These are phyloP conservation scores for Glonium stellatum DNA, from an alignment of 495 filamentous ascomycete species.

Conservation along the genomic window DNA sequence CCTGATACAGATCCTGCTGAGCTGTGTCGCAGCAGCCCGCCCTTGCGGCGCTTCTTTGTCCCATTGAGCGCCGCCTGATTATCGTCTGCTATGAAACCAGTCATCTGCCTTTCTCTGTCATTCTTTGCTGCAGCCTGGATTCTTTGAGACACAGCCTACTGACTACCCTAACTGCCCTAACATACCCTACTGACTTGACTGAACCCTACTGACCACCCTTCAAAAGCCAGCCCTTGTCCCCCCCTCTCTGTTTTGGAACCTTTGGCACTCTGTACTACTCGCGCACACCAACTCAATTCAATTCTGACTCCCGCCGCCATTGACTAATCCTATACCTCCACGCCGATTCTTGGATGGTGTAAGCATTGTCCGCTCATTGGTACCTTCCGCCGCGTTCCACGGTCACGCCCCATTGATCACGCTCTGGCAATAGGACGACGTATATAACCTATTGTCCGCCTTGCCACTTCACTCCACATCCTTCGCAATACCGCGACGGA, in stretches of 20 bases:
- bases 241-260: slow-evolving; percentile 15
- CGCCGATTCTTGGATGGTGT: slow-evolving; percentile 14
- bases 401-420: slow-evolving; percentile 16
- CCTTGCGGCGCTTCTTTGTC: slow-evolving; percentile 19
- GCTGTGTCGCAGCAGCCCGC: slow-evolving; percentile 9
- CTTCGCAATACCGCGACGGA: background rate
- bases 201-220: slow-evolving; percentile 8
- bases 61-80: slow-evolving; percentile 3
- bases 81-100: slow-evolving; percentile 5
- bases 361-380: slow-evolving; percentile 25
- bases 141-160: slow-evolving; percentile 28
- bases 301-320: slow-evolving; percentile 6
- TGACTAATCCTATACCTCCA: slow-evolving; percentile 15
- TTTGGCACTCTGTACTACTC: slow-evolving; percentile 16
- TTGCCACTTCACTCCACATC: slow-evolving; percentile 10
- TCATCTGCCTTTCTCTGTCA: slow-evolving; percentile 25
- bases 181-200: too few relatives aligned
- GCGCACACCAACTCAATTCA: slow-evolving; percentile 20
- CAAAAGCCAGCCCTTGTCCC: slow-evolving; percentile 18
- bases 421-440: slow-evolving; percentile 16
- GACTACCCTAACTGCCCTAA: too few relatives aligned
- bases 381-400: slow-evolving; percentile 23
- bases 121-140: slow-evolving; percentile 23
- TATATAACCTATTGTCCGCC: slow-evolving; percentile 6
- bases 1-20: slow-evolving; percentile 15